Evolutionary conservation across 2,329 filamentous ascomycete species (phyloP), one percentile per base, ranked within the genome.

Genomic region (Aspergillus clavatus): DNA sequence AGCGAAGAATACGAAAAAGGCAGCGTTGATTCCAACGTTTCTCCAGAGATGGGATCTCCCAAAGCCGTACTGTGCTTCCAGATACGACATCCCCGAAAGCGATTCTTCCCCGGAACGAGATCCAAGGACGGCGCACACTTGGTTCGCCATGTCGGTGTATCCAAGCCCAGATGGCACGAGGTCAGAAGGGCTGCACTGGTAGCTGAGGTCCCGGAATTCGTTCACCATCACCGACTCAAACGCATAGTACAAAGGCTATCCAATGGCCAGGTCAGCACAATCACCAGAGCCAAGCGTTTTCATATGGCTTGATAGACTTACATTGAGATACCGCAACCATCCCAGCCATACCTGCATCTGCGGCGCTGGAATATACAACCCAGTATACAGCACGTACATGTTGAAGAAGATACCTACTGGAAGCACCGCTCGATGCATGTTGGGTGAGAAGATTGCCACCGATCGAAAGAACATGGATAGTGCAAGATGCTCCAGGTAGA

Each of bases 381-480:
- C 23, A n/a, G n/a, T n/a, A n/a, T n/a, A n/a, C n/a, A n/a, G n/a
- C n/a, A n/a, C n/a, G n/a, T n/a, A n/a, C n/a, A n/a, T n/a, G n/a
- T n/a, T n/a, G n/a, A n/a, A n/a, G n/a, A n/a, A n/a, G n/a, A n/a
- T n/a, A n/a, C n/a, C n/a, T n/a, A n/a, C n/a, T n/a, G n/a, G n/a
- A n/a, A n/a, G n/a, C n/a, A n/a, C n/a, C n/a, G n/a, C n/a, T n/a
- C n/a, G n/a, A n/a, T n/a, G n/a, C n/a, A n/a, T n/a, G n/a, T n/a
- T n/a, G n/a, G 43, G 83, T 75, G 87, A 87, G 2, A 83, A 71
- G 0, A 84, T 83, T 14, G 78, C 87, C 52, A 91, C 86, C 3
- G 81, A 83, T 28, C 87, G 80, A 78, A 91, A 93, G 53, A 89
- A 77, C 80, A 87, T 88, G 39, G 84, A 89, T 84, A 90, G 90